These are phyloP conservation scores for Ochetophila trinervis DNA, from an alignment of 306 rosid species.

Conservation along the genomic window DNA sequence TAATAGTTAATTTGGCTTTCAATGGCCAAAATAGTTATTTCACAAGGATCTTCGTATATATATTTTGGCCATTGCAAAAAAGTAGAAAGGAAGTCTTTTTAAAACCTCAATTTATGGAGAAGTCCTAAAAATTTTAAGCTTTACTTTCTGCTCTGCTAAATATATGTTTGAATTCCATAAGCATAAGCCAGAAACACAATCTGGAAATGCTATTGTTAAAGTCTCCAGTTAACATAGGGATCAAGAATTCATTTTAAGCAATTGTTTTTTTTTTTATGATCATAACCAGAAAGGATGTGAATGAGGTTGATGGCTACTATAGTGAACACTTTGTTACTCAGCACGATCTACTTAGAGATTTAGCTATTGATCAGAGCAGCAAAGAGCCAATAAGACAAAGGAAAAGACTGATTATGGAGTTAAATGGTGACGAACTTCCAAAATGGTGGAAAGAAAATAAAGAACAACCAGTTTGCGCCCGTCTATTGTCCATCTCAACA, in stretches of 20 bases:
- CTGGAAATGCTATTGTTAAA: too few species aligned
- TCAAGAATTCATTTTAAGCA: not conserved
- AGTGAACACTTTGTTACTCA: constrained; percentile 46
- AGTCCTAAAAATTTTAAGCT: too few species aligned
- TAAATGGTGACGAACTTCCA: constrained; percentile 42
- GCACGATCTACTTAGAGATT: constrained; percentile 60
- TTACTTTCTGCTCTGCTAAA: too few species aligned
- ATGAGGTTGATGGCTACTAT: constrained; percentile 36
- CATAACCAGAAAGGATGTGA: constrained; percentile 37
- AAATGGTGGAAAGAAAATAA: constrained; percentile 47
- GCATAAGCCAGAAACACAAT: too few species aligned
- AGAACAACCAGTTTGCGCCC: constrained; percentile 35
- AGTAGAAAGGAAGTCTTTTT: not conserved
- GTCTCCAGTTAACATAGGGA: too few species aligned
- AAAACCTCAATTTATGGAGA: not conserved
- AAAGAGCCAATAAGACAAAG: constrained; percentile 28
- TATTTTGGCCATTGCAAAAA: too few species aligned
- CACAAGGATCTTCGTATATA: too few species aligned
- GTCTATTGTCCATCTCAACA: constrained; percentile 53
- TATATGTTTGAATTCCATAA: too few species aligned
- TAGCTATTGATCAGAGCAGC: constrained; percentile 41
- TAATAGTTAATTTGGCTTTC: too few species aligned
- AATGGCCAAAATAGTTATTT: too few species aligned
- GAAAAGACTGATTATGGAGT: constrained; percentile 42
- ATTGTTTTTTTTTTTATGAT: not conserved